Base-by-base conservation (phyloP, 2,329 filamentous ascomycete genomes). In the Neofusicoccum parvum region DNA sequence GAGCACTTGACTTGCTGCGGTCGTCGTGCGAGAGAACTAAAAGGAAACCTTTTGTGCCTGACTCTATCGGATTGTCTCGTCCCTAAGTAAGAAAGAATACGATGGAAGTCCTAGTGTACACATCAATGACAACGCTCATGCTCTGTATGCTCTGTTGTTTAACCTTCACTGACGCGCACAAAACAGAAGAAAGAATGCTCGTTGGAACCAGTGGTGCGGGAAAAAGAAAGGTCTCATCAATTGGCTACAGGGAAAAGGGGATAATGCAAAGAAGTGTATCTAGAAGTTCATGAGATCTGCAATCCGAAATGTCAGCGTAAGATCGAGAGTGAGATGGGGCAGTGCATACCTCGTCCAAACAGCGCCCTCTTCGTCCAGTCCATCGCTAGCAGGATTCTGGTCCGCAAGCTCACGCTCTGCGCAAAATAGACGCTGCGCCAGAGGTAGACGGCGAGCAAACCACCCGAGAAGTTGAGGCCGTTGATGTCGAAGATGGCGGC, bases 361-460 rank as follows among this genome's bases (percentile, higher is more conserved):
- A 99, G 79, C 12, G 92, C 92, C 76, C 96, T 86, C 87, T 98
- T 99, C n/a, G 88, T 89, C 95, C 95, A 99, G 78, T 99, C 95
- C 95, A 99, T 97, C 17, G 93, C 93, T 79, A 99, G 83, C 73
- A 99, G 80, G 69, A 92, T 87, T 68, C 94, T 87, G 32, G 95
- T 99, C 70, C 95, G 84, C 67, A 98, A 85, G 78, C 94, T 97
- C 54, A 99, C 95, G 74, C 92, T 97, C 83, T 99, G 92, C 12
- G 95, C 93, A 81, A 99, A 99, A 80, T 99, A 99, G 14, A 97
- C 90, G 69, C 92, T 94, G 68, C 95, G 85, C 95, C 95, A 99
- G 39, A 97, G 87, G 77, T 99, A 99, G 56, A 98, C 94, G 0
- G 94, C 95, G 85, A 96, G 86, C 51, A 99, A 79, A 0, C 95